phyloP scores from a whole-genome alignment of 129 eudicot genomes.

The Erigeron canadensis region DNA sequence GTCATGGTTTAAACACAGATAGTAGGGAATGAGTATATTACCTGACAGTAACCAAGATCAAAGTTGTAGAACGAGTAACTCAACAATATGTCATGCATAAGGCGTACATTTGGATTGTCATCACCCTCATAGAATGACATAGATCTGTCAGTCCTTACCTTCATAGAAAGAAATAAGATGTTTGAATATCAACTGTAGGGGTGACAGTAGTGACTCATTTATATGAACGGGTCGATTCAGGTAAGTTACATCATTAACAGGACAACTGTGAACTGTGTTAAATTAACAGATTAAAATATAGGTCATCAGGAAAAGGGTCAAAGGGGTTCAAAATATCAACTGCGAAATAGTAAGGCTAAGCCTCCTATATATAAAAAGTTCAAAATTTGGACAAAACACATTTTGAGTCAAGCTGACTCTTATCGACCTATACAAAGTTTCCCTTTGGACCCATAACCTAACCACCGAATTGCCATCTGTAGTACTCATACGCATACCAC shows the following conservation, averaged over 20 bases:
- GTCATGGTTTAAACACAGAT: background rate
- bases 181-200: background rate
- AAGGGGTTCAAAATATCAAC: background rate
- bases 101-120: conserved; percentile 77
- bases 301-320: too few species aligned
- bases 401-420: background rate
- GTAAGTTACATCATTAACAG: background rate
- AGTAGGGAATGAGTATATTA: conserved; percentile 24
- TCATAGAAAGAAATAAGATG: conserved; percentile 25
- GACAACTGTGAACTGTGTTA: too few species aligned
- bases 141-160: conserved; percentile 98
- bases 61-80: conserved; percentile 94
- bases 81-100: conserved; percentile 74
- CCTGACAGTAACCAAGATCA: conserved; percentile 99
- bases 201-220: background rate
- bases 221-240: background rate
- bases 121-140: conserved; percentile 87
- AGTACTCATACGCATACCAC: conserved; percentile 34
- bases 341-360: background rate
- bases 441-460: background rate
- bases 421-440: background rate
- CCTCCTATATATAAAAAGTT: background rate
- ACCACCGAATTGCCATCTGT: background rate
- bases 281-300: too few species aligned
- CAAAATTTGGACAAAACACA: background rate